These are phyloP conservation scores for Dacryopinax spathularia DNA, from an alignment of 768 basidiomycete genomes.

Conservation along the genomic window DNA sequence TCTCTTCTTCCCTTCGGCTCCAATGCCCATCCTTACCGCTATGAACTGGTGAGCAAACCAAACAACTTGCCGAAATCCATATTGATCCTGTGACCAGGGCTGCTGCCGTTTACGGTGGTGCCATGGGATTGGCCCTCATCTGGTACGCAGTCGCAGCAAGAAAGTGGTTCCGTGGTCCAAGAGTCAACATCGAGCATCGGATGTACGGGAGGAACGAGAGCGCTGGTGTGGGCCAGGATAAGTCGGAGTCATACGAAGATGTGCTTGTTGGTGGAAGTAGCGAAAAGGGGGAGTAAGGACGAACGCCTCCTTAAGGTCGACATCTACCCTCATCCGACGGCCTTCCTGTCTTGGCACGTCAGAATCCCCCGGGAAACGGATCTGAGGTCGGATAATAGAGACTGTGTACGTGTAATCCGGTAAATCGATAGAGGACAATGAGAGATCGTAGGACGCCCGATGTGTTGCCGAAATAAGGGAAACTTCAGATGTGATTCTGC, in stretches of 20 bases:
- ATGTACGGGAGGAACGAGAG: not conserved
- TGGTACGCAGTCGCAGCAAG: not conserved
- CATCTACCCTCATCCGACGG: not conserved
- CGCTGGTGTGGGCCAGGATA: not conserved
- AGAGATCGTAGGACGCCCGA: too few species aligned
- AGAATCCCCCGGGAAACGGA: not conserved
- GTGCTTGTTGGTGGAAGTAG: not conserved
- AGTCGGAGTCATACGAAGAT: not conserved
- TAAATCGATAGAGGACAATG: too few species aligned
- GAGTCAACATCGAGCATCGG: constrained; percentile 1
- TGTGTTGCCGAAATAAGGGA: too few species aligned
- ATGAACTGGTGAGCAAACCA: constrained; percentile 8
- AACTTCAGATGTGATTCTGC: not conserved
- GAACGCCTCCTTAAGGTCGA: not conserved
- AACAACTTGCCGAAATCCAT: not conserved
- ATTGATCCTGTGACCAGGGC: not conserved
- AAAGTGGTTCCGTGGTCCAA: not conserved
- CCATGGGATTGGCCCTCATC: not conserved
- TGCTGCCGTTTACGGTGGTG: not conserved
- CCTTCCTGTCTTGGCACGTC: not conserved
- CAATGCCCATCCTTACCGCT: not conserved
- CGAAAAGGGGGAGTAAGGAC: not conserved
- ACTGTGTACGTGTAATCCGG: too few species aligned
- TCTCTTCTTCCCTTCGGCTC: constrained; percentile 5
- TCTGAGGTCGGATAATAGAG: too few species aligned